Base-by-base conservation (phyloP, 768 basidiomycete species). In the Naganishia randhawae region DNA sequence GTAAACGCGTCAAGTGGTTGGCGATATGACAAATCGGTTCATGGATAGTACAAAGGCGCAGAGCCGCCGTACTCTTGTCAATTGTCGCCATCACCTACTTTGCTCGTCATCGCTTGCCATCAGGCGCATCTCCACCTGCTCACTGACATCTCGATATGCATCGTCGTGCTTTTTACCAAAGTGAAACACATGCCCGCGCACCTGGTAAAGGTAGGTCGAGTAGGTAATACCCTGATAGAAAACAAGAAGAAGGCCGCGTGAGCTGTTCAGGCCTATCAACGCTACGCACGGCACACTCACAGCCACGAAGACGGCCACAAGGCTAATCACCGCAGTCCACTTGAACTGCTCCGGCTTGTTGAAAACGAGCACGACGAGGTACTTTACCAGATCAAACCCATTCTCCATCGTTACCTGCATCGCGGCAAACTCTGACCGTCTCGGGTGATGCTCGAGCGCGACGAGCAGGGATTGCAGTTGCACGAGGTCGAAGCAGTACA, bases 401-500 rank as follows among this genome's bases (percentile, higher is more conserved):
- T 73, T 77, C 55, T 76, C 72, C 22, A 80, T 71, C 6, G 73
- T 71, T 19, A 78, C 72, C 51, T 80, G 79, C 16, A 77, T 69
- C 0, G 77, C 74, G 5, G 74, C 77, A 32, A 78, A 71, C 37
- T 72, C 72, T 54, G 78, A 78, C 19, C 76, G 72, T 13, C 68
- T 52, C 0, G 79, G 79, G 67, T 80, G 76, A 16, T 52, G 61
- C 29, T 72, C 66, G 3, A 80, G 73, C 6, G 74, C 72, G 22
- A 75, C 69, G 66, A 78, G 76, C 1, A 80, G 54, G 51, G 73
- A 70, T 65, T 80, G 78, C 14, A 80, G 71, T 71, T 79, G 79
- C 35, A 77, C 73, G 1, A 80, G 72, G 63, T 80, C 79, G 50
- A 78, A 78, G 3, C 76, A 75, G 73, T 75, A 80, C 19, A 80